Conservation (phyloP, 2,329 filamentous ascomycete genomes). For the Phyllosticta capitalensis region DNA sequence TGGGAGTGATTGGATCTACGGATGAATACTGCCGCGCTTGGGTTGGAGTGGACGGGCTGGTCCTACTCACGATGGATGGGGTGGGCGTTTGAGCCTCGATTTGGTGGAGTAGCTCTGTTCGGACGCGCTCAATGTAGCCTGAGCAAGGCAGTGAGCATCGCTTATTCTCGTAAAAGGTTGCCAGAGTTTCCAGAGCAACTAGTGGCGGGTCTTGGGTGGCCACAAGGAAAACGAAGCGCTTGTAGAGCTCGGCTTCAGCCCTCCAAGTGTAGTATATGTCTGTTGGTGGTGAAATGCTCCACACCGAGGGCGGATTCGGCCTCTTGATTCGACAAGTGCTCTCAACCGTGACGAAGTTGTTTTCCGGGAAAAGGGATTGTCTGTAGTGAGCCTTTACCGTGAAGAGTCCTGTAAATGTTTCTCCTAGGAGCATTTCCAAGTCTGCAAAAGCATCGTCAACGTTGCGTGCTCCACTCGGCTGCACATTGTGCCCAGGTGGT, state of each 20-base stretch:
- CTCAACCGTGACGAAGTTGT: conserved; percentile 21
- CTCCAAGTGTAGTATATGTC: conserved; percentile 4
- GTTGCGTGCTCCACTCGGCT: neutral
- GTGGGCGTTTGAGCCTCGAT: neutral
- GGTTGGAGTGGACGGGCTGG: neutral
- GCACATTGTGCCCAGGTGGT: neutral
- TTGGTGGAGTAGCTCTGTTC: conserved; percentile 9
- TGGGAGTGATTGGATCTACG: neutral
- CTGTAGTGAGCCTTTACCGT: conserved; percentile 23
- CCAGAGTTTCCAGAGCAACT: conserved; percentile 6
- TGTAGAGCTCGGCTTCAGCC: conserved; percentile 12
- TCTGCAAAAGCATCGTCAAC: conserved; percentile 12
- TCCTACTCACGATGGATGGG: neutral
- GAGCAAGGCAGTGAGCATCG: neutral
- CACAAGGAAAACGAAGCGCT: conserved; percentile 14
- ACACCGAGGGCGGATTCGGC: conserved; percentile 22
- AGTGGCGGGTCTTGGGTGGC: conserved; percentile 5
- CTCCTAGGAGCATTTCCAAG: conserved; percentile 14
- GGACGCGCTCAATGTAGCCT: conserved; percentile 4
- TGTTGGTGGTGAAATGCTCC: conserved; percentile 16
- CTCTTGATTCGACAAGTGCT: conserved; percentile 21
- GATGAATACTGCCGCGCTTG: neutral
- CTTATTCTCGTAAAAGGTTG: neutral
- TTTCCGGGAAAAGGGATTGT: conserved; percentile 23
- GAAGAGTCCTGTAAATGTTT: conserved; percentile 12